Percentiles rank a stretch among this genome's conserved stretches.
Evolutionary conservation across 106 monocot genomes (phyloP).

Genomic region (Dioscorea zingiberensis): DNA sequence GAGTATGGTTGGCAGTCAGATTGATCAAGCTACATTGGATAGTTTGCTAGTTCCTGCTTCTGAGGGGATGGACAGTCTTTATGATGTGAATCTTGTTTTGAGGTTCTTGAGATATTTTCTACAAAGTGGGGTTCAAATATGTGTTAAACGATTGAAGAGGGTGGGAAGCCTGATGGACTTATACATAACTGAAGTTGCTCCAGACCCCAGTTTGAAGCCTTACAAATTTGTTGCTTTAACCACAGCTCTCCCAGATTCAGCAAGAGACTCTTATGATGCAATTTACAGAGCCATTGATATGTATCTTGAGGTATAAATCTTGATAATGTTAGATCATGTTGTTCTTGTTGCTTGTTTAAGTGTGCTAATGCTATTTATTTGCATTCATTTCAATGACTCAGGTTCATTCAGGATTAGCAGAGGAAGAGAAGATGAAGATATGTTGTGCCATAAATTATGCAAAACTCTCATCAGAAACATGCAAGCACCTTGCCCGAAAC

Average conservation of each 20-base stretch:
- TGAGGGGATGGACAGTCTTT: conserved; percentile 31
- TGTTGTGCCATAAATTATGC: conserved; percentile 57
- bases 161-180: conserved; percentile 68
- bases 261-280: conserved; percentile 68
- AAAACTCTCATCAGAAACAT: conserved; percentile 80
- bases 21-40: conserved; percentile 70
- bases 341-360: background rate
- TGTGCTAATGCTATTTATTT: no score
- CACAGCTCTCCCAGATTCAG: conserved; percentile 51
- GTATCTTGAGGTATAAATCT: conserved; percentile 57
- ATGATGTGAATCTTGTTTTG: conserved; percentile 66
- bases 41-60: conserved; percentile 60
- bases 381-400: conserved; percentile 7
- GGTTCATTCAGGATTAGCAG: conserved; percentile 58
- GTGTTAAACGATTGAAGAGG: conserved; percentile 35
- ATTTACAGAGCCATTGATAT: conserved; percentile 83
- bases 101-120: conserved; percentile 69
- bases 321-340: no score
- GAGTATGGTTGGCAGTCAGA: conserved; percentile 59
- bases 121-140: conserved; percentile 11
- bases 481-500: conserved; percentile 74
- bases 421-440: conserved; percentile 88
- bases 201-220: conserved; percentile 64
- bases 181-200: conserved; percentile 90
- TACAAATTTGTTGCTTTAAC: conserved; percentile 48